A percentile compares a stretch with the other conserved stretches of the same genome.
phyloP scores from a whole-genome alignment of 208 protist species.

The Leishmania tarentolae region DNA sequence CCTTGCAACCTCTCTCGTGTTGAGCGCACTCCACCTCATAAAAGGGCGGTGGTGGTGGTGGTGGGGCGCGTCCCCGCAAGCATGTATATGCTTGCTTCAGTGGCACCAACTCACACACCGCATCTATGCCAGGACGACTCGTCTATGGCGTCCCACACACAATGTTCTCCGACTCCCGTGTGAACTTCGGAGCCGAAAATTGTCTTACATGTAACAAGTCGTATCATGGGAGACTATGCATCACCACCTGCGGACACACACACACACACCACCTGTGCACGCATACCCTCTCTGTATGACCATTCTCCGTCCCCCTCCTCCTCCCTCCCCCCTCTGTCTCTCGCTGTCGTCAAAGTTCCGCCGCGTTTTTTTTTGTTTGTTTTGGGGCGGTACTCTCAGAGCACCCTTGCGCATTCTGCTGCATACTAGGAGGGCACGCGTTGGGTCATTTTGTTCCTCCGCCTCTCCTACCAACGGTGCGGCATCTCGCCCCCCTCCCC shows the following conservation, averaged over 20 bases:
- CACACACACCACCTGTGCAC: neutral
- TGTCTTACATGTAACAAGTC: neutral
- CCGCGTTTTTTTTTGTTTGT: neutral
- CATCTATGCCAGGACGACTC: neutral
- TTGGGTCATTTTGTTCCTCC: neutral
- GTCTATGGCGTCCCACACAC: neutral
- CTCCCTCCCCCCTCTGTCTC: neutral
- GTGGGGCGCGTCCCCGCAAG: neutral
- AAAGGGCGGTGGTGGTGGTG: neutral
- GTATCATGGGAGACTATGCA: neutral
- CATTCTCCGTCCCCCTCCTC: neutral
- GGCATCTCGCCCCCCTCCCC: constrained; percentile 3
- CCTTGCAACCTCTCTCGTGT: neutral
- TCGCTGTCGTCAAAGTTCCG: neutral
- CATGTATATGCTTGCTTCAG: neutral
- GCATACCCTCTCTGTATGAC: neutral
- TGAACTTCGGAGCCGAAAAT: neutral
- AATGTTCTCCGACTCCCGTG: neutral
- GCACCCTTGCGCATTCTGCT: neutral
- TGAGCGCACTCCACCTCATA: neutral
- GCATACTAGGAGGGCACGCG: neutral
- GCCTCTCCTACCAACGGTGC: neutral
- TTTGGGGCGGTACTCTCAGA: neutral
- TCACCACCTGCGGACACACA: neutral
- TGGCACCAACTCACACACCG: neutral